Evolutionary conservation across 805 yeast species (phyloP).

Genomic region (Priceomyces fermenticarens): DNA sequence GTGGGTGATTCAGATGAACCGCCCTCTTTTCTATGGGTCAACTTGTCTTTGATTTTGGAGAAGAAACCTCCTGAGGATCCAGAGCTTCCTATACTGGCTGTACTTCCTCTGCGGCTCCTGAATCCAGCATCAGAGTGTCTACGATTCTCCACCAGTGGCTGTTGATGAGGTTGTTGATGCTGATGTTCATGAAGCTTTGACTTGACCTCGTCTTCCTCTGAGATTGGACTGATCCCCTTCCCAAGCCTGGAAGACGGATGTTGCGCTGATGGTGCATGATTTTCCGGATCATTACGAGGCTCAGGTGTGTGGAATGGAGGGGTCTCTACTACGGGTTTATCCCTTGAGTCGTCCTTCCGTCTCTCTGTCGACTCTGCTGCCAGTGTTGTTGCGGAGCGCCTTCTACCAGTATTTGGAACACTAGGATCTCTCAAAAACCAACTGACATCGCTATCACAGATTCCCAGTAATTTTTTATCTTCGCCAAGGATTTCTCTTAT

Average conservation of each 20-base stretch:
- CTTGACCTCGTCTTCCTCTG: constrained; percentile 1
- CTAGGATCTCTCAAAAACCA: constrained; percentile 48
- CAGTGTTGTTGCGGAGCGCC: neutral
- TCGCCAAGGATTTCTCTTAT: constrained; percentile 22
- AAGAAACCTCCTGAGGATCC: constrained; percentile 25
- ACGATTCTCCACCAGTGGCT: neutral
- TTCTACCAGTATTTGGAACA: constrained; percentile 2
- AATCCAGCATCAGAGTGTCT: neutral
- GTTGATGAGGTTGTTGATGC: constrained; percentile 1
- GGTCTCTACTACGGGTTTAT: neutral
- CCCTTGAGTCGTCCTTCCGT: constrained; percentile 1
- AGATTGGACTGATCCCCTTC: neutral
- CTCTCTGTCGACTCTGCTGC: neutral
- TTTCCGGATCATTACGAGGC: neutral
- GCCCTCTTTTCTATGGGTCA: constrained; percentile 14
- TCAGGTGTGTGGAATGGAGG: neutral
- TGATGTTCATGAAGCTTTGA: neutral
- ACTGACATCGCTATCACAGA: constrained; percentile 44
- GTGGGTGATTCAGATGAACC: constrained; percentile 2
- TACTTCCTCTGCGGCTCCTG: constrained; percentile 15
- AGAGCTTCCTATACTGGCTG: constrained; percentile 15
- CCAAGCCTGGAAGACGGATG: neutral
- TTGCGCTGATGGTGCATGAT: neutral
- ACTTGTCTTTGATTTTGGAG: constrained; percentile 34
- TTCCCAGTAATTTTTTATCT: constrained; percentile 24